Evolutionary conservation across 495 filamentous ascomycete species (phyloP).

Genomic region (Aspergillus heteromorphus): DNA sequence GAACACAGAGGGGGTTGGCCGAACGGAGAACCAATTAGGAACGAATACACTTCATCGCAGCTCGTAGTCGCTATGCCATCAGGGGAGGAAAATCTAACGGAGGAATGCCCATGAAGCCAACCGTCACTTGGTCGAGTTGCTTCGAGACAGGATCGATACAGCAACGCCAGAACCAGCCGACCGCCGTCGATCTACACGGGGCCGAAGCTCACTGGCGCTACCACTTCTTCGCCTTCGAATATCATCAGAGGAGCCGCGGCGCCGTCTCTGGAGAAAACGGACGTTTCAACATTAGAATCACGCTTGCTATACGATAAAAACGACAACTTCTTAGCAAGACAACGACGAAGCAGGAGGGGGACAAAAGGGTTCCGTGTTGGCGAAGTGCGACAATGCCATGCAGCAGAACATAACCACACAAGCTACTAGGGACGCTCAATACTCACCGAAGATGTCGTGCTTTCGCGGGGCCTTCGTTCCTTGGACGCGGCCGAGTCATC

Average conservation of each 20-base stretch:
- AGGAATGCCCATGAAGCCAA: constrained; percentile 26
- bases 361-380: neutral
- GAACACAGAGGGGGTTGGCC: constrained; percentile 15
- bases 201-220: constrained; percentile 42
- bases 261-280: constrained; percentile 47
- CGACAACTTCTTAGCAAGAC: constrained; percentile 40
- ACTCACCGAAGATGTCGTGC: constrained; percentile 36
- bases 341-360: constrained; percentile 23
- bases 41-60: constrained; percentile 27
- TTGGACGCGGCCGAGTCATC: constrained; percentile 54
- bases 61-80: constrained; percentile 42
- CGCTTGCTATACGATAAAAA: constrained; percentile 37
- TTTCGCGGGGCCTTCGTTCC: constrained; percentile 32
- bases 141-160: constrained; percentile 41
- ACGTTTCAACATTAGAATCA: constrained; percentile 50
- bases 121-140: constrained; percentile 41
- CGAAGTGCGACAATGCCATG: constrained; percentile 12
- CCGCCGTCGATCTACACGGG: constrained; percentile 34
- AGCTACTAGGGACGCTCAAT: constrained; percentile 21
- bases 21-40: constrained; percentile 22
- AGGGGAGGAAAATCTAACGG: constrained; percentile 26
- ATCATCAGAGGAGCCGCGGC: constrained; percentile 40
- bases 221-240: constrained; percentile 41
- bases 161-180: constrained; percentile 35
- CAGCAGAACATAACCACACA: constrained; percentile 12